A percentile compares a stretch with the other conserved stretches of the same genome.
phyloP scores from a whole-genome alignment of 2,329 filamentous ascomycete species.

The Atkinsonella hypoxylon region DNA sequence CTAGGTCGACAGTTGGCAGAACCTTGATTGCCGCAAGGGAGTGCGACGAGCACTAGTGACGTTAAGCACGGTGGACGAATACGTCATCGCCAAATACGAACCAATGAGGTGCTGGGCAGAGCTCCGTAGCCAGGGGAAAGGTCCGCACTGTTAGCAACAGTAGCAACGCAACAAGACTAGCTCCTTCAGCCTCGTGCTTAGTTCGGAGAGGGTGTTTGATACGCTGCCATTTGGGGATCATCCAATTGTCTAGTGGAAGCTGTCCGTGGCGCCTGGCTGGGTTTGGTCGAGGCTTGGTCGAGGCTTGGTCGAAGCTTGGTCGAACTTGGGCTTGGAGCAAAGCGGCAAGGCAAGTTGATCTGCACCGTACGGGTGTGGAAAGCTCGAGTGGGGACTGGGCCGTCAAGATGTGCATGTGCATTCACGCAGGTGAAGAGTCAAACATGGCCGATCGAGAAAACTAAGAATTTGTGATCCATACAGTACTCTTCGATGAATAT shows the following conservation, averaged over 20 bases:
- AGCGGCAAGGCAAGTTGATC: not conserved
- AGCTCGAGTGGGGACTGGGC: not conserved
- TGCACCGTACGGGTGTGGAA: not conserved
- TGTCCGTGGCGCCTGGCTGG: not conserved
- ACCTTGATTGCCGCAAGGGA: constrained; percentile 12
- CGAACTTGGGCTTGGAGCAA: not conserved
- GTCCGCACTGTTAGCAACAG: not conserved
- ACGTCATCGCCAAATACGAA: constrained; percentile 18
- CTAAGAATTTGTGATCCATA: no score
- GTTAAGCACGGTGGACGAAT: constrained; percentile 20
- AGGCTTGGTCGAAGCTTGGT: no score
- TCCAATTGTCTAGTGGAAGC: not conserved
- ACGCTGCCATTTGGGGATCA: not conserved
- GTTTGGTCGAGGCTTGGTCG: not conserved
- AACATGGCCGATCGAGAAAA: no score
- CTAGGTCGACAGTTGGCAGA: constrained; percentile 5
- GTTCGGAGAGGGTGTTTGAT: not conserved
- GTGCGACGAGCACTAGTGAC: constrained; percentile 14
- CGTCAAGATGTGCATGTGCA: not conserved
- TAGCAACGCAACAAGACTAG: not conserved
- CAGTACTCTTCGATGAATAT: no score
- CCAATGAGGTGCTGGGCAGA: constrained; percentile 4
- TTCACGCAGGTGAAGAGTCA: no score
- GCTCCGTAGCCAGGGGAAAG: constrained; percentile 5
- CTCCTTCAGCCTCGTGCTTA: not conserved